These are phyloP conservation scores for Suillus americanus DNA, from an alignment of 768 basidiomycete genomes.

Conservation along the genomic window DNA sequence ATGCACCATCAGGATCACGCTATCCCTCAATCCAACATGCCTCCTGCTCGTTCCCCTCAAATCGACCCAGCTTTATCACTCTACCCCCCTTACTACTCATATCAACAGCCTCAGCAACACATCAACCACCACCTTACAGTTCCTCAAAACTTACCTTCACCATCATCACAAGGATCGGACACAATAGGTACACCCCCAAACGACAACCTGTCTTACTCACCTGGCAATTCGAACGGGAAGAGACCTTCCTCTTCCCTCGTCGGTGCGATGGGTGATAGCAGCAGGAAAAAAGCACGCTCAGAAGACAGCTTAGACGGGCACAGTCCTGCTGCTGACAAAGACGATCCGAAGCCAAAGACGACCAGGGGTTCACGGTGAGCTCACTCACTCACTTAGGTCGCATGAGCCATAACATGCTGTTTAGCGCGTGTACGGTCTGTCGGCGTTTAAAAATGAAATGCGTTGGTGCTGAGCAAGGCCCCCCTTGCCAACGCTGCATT, in stretches of 20 bases:
- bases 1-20: constrained; percentile 45
- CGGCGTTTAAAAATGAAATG: constrained; percentile 94
- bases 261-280: constrained; percentile 35
- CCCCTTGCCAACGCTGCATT: constrained; percentile 86
- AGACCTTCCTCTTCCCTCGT: constrained; percentile 56
- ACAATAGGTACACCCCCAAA: constrained; percentile 71
- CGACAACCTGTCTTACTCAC: constrained; percentile 53
- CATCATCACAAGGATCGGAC: constrained; percentile 80
- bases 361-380: constrained; percentile 82
- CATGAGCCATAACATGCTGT: constrained; percentile 14
- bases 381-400: neutral
- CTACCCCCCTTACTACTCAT: constrained; percentile 61
- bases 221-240: constrained; percentile 62
- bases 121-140: constrained; percentile 56
- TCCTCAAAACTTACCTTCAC: constrained; percentile 65
- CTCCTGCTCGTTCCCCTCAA: constrained; percentile 55
- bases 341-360: constrained; percentile 75
- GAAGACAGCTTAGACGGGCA: constrained; percentile 50
- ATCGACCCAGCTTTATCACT: constrained; percentile 74
- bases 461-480: constrained; percentile 86
- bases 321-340: constrained; percentile 58
- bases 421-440: constrained; percentile 88
- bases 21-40: constrained; percentile 37
- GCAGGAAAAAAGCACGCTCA: constrained; percentile 59
- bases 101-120: constrained; percentile 50